A percentile compares a stretch with the other conserved stretches of the same genome.
Conservation (phyloP, 2,329 filamentous ascomycete genomes). For the Hymenoscyphus linearis region DNA sequence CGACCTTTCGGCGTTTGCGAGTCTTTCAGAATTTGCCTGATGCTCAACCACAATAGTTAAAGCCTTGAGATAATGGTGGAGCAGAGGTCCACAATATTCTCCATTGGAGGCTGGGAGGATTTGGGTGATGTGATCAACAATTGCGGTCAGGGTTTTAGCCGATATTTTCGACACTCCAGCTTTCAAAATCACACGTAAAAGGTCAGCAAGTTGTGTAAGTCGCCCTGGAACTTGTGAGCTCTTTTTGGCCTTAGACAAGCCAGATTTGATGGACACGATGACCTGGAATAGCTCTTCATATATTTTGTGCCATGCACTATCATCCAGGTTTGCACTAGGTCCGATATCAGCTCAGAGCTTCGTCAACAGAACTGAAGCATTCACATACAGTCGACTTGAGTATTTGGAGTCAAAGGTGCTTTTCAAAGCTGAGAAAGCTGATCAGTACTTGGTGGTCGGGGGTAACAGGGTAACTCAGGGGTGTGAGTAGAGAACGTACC, state of each 20-base stretch:
- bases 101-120: constrained; percentile 59
- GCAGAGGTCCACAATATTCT: constrained; percentile 62
- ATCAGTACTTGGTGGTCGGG: background rate
- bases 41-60: constrained; percentile 66
- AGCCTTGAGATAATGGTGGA: constrained; percentile 73
- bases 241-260: constrained; percentile 48
- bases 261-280: constrained; percentile 60
- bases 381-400: constrained; percentile 25
- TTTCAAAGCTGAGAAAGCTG: constrained; percentile 23
- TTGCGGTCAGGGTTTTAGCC: constrained; percentile 69
- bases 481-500: background rate
- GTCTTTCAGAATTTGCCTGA: constrained; percentile 73
- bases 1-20: constrained; percentile 34
- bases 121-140: constrained; percentile 79
- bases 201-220: constrained; percentile 64
- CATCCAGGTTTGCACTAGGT: constrained; percentile 46
- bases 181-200: constrained; percentile 66
- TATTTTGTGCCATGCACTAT: constrained; percentile 75
- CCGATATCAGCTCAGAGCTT: background rate
- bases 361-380: background rate
- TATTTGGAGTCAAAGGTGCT: constrained; percentile 26
- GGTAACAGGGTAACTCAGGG: background rate
- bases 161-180: constrained; percentile 64
- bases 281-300: constrained; percentile 75
- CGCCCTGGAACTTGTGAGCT: constrained; percentile 45